Evolutionary conservation across 129 eudicot genomes (phyloP).

Genomic region (Chrysanthemum seticuspe): DNA sequence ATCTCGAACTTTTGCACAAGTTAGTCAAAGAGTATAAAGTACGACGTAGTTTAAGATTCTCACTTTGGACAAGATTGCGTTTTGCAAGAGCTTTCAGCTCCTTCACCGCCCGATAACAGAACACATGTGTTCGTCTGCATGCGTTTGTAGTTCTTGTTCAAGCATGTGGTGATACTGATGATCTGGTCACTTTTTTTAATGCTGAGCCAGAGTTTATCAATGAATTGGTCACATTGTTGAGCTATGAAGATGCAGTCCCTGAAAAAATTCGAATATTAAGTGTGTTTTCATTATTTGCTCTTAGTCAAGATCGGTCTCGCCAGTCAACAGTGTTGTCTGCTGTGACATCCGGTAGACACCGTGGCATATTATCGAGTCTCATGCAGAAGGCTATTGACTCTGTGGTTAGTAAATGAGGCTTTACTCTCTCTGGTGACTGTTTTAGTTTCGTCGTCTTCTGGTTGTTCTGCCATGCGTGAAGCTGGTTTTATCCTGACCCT

Average conservation of each 20-base stretch:
- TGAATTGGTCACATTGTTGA: conserved; percentile 80
- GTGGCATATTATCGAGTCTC: conserved; percentile 45
- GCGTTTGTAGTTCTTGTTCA: conserved; percentile 93
- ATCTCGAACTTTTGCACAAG: conserved; percentile 66
- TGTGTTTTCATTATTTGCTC: conserved; percentile 28
- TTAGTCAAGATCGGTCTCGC: too few species aligned
- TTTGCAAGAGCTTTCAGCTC: conserved; percentile 29
- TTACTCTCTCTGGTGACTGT: too few species aligned
- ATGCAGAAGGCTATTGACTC: too few species aligned
- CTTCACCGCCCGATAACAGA: conserved; percentile 65
- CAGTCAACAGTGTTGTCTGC: too few species aligned
- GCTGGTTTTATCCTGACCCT: conserved; percentile 98
- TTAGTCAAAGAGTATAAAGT: too few species aligned
- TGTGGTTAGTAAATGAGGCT: too few species aligned
- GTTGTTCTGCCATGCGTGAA: conserved; percentile 95
- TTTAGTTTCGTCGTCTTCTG: too few species aligned
- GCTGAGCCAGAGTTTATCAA: conserved; percentile 93
- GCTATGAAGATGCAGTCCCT: conserved; percentile 90
- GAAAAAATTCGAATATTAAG: conserved; percentile 70
- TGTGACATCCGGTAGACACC: conserved; percentile 54
- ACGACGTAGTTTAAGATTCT: too few species aligned
- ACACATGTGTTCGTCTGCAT: conserved; percentile 84
- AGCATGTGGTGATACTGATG: conserved; percentile 76
- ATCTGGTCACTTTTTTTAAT: conserved; percentile 75
- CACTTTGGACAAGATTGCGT: too few species aligned